Conservation (phyloP, 768 basidiomycete species). For the Amanita rimosa region DNA sequence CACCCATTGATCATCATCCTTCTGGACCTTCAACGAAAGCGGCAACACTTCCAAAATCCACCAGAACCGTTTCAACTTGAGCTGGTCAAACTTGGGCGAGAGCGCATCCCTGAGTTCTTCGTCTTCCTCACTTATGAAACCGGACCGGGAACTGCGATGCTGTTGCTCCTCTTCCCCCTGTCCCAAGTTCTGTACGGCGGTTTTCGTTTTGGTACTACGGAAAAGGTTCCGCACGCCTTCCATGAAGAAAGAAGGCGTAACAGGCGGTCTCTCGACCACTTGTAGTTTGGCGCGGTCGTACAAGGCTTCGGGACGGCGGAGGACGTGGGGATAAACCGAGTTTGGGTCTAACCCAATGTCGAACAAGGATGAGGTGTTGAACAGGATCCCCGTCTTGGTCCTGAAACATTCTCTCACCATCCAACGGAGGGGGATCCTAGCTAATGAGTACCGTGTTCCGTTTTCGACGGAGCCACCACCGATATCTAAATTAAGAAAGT, state of each 20-base stretch:
- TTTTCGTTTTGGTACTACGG: conserved; percentile 9
- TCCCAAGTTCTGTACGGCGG: no score
- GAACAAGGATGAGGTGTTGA: conserved; percentile 33
- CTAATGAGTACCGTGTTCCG: conserved; percentile 32
- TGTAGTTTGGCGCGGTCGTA: conserved; percentile 8
- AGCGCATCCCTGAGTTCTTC: conserved; percentile 55
- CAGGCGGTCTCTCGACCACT: conserved; percentile 16
- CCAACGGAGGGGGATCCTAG: conserved; percentile 51
- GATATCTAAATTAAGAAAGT: conserved; percentile 34
- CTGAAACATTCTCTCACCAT: conserved; percentile 67
- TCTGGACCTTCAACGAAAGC: conserved; percentile 26
- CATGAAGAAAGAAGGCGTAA: conserved; percentile 15
- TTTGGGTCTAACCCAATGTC: conserved; percentile 38
- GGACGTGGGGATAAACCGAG: conserved; percentile 32
- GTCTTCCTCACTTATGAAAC: conserved; percentile 8
- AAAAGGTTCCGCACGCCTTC: conserved; percentile 13
- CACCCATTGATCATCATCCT: conserved; percentile 24
- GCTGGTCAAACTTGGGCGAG: conserved; percentile 47
- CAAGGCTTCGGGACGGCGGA: conserved; percentile 24
- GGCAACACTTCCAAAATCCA: conserved; percentile 60
- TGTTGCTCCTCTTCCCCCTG: no score
- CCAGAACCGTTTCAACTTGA: conserved; percentile 37
- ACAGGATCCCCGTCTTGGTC: conserved; percentile 48
- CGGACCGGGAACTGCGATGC: not conserved
- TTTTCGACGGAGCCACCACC: conserved; percentile 48